These are phyloP conservation scores for Cantharellus anzutake DNA, from an alignment of 768 basidiomycete species.

Conservation along the genomic window DNA sequence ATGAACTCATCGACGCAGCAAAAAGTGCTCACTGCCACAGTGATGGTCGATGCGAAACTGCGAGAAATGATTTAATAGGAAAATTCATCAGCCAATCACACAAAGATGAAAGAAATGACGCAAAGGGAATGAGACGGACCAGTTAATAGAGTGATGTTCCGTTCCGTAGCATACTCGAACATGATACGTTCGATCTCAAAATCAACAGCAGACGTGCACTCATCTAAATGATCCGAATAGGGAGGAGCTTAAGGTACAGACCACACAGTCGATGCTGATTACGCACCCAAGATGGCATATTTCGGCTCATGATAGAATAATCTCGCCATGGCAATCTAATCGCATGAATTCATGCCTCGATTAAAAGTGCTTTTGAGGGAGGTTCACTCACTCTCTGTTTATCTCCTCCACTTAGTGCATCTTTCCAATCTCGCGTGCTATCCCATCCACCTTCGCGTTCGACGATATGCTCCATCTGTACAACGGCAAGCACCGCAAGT, in stretches of 20 bases:
- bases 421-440: conserved; percentile 76
- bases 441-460: conserved; percentile 97
- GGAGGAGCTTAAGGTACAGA: neutral
- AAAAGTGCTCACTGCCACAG: conserved; percentile 46
- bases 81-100: neutral
- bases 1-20: neutral
- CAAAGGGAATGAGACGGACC: neutral
- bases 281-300: conserved; percentile 23
- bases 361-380: neutral
- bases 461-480: conserved; percentile 74
- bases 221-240: conserved; percentile 35
- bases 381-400: conserved; percentile 33
- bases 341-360: neutral
- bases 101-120: neutral
- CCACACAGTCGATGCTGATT: neutral
- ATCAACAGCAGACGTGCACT: conserved; percentile 89
- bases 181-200: conserved; percentile 82
- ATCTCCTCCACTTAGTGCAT: conserved; percentile 83
- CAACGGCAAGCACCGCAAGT: conserved; percentile 44
- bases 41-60: conserved; percentile 82
- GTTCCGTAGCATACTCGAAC: conserved; percentile 78
- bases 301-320: conserved; percentile 92
- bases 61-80: neutral
- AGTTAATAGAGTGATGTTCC: conserved; percentile 84
- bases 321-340: conserved; percentile 90